Evolutionary conservation across 2,329 filamentous ascomycete genomes (phyloP), one percentile per base, ranked within the genome.

Genomic region (Fusarium ramigenum): DNA sequence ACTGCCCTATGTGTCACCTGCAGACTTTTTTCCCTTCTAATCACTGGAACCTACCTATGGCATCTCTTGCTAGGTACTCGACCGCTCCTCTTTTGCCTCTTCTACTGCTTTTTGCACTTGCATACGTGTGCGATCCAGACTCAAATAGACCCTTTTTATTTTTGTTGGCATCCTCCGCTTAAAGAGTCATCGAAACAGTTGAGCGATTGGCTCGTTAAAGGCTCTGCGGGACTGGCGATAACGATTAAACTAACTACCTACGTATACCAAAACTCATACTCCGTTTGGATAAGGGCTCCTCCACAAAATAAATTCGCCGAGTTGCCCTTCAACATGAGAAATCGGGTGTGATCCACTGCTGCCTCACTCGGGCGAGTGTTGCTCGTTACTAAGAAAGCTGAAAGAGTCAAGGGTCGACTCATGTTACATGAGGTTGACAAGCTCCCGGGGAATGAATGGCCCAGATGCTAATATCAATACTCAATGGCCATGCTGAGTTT

Each of bases 81-180:
- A 5, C 52, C 16, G 56, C 70, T 73, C 66, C 59, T 73, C 66
- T 60, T 69, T 64, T 61, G 53, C 50, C 42, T 63, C 60, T 68
- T 46, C 61, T 40, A 57, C 56, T 52, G 21, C 59, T 67, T 66
- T 66, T 60, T 39, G 19, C 56, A 56, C 44, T 62, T 62, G 64
- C 60, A 69, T 69, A 49, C 66, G 59, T 72, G 69, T 73, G 54
- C 61, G 69, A 74, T 77, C 75, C 66, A 77, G 75, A 75, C 71
- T 65, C 53, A 36, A 56, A 68, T 70, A 53, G 66, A 61, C 71
- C 63, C 42, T 66, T 67, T 67, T 74, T 57, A 21, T 21, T 54
- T 52, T 32, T 28, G 11, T 32, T 57, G 42, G 23, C 44, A 56
- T 58, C 54, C 32, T 70, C 59, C 58, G 50, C 49, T 73, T 43